Percentiles rank a stretch among this genome's conserved stretches.
These are phyloP conservation scores for Grosmannia penicillata DNA, from an alignment of 2,329 filamentous ascomycete species.

Conservation along the genomic window DNA sequence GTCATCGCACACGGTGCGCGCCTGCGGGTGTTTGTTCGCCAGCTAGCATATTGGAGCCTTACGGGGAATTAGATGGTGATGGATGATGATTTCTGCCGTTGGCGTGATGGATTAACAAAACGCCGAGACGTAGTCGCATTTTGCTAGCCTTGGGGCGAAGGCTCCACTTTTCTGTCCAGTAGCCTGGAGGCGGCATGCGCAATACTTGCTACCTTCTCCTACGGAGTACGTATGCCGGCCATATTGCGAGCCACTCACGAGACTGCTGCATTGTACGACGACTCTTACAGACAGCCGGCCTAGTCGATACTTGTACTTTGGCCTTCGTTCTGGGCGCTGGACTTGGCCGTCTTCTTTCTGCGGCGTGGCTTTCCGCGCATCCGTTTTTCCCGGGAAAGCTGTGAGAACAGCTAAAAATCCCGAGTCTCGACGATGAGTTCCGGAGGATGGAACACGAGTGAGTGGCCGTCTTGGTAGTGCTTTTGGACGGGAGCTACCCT, in stretches of 20 bases:
- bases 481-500: too few relatives aligned
- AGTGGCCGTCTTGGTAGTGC: conserved; percentile 12
- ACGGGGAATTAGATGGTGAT: too few relatives aligned
- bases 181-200: too few relatives aligned
- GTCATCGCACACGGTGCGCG: too few relatives aligned
- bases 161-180: too few relatives aligned
- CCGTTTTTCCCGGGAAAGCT: background rate
- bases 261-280: background rate
- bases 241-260: background rate
- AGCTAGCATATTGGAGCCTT: too few relatives aligned
- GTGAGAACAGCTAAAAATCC: background rate
- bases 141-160: too few relatives aligned
- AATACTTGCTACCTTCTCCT: too few relatives aligned
- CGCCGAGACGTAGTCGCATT: background rate
- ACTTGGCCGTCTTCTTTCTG: background rate
- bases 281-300: background rate
- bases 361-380: background rate
- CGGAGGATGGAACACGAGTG: conserved; percentile 80
- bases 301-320: background rate
- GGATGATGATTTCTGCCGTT: too few relatives aligned
- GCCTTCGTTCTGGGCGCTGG: background rate
- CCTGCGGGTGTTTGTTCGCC: too few relatives aligned
- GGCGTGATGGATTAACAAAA: background rate
- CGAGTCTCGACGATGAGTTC: conserved; percentile 14
- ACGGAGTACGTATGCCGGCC: background rate